Base-by-base conservation (phyloP, 768 basidiomycete genomes). In the Boletus subcaerulescens region DNA sequence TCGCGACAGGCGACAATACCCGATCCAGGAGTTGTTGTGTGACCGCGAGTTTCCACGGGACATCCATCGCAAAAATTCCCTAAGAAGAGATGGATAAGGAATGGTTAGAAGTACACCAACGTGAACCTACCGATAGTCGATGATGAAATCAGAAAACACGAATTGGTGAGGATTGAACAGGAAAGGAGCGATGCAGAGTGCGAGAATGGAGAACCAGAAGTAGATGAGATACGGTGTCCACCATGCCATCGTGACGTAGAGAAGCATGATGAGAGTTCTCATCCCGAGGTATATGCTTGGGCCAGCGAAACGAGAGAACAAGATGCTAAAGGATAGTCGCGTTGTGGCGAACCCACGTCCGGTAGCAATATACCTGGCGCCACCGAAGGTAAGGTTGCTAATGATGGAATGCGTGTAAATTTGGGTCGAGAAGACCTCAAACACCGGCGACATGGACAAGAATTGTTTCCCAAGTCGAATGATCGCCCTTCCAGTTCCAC, bases 131-230 rank as follows among this genome's bases (percentile, higher is more conserved):
- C 89, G 80, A 65, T 93, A 93, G 74, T 99, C 97, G 67, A 98
- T 91, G 71, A 98, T 83, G 73, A 95, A 99, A 72, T 99, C 97
- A 38, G 93, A 84, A 72, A 94, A 89, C 18, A 91, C 91, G 76
- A 99, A 99, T 73, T 98, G 97, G 72, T 99, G 97, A n/a, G 97
- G 97, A 70, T 98, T 99, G 83, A 98, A 99, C 65, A 98, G 71
- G 88, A 99, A 99, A 9, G 97, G 97, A 31, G 96, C 88, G 60
- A 98, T 74, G 65, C 94, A 98, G 10, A 99, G 81, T 15, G 94
- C 84, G 32, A 94, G 77, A 58, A 95, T 92, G 41, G 96, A 94
- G 51, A 98, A 71, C 96, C 96, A 98, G 81, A 99, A 99, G 78
- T 98, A 99, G 70, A 94, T 87, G 64, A 98, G 72, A 71, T 89